Conservation (phyloP, 2,329 filamentous ascomycete genomes). For the Sclerotiophoma versabilis region DNA sequence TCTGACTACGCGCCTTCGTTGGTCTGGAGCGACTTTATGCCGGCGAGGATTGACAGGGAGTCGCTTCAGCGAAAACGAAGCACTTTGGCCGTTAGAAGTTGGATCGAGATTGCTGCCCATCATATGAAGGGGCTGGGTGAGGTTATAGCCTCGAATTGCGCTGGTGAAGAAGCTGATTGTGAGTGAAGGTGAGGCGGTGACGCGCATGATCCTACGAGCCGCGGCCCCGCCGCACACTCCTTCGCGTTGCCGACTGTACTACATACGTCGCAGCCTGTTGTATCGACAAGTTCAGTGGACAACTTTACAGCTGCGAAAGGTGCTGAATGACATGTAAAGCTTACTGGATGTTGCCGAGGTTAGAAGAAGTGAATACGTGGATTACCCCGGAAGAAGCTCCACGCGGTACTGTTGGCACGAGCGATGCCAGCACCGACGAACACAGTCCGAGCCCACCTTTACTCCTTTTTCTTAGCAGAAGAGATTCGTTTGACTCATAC, state of each 20-base stretch:
- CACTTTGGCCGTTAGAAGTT: constrained; percentile 1
- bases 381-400: constrained; percentile 6
- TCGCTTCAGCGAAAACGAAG: constrained; percentile 10
- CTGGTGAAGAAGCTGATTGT: constrained; percentile 1
- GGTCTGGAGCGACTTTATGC: constrained; percentile 22
- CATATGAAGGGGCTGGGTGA: not conserved
- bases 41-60: constrained; percentile 25
- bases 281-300: not conserved
- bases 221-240: constrained; percentile 8
- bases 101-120: constrained; percentile 1
- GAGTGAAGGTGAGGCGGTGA: constrained; percentile 9
- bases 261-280: constrained; percentile 5
- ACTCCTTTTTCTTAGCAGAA: not conserved
- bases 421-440: not conserved
- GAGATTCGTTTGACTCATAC: not conserved
- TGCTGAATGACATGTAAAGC: not conserved
- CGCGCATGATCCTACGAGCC: constrained; percentile 6
- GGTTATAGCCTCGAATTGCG: not conserved
- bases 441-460: not conserved
- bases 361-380: not conserved
- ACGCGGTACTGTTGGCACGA: not conserved
- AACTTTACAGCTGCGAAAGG: not conserved
- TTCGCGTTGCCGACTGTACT: constrained; percentile 7
- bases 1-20: constrained; percentile 22
- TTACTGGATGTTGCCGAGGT: constrained; percentile 3